Evolutionary conservation across 1,284 basidiomycete genomes (phyloP), one percentile per base, ranked within the genome.

Genomic region (Vanrija pseudolonga): DNA sequence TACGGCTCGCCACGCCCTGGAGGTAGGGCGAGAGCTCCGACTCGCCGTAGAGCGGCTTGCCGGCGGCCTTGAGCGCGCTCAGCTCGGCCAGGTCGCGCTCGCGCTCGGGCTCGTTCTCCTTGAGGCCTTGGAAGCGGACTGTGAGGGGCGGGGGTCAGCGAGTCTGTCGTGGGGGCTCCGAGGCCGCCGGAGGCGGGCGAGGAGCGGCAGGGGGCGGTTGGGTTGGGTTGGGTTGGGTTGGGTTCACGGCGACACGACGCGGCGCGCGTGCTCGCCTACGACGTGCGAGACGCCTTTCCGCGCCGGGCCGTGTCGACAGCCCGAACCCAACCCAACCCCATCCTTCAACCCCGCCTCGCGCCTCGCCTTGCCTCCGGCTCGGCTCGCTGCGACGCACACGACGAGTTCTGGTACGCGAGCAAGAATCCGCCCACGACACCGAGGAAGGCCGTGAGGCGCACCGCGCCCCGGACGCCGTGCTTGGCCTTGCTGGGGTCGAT

Each of bases 41-140:
- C 74, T 86, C 82, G 61, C 92, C 92, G 71, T 93, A 90, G 45
- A 96, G 73, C 15, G 91, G 84, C 72, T 90, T 85, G 51, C 91
- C 91, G 32, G 26, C 26, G 60, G 85, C 82, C 59, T 77, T 77
- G 38, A 82, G 83, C 59, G 86, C 84, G 41, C 82, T 83, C 46
- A 96, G 78, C 74, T 96, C 93, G 22, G 80, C 79, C 48, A 85
- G 71, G 73, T 96, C 93, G 74, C 79, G 81, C 56, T 83, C 82
- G 64, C 87, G 82, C 73, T 97, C 93, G 19, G 82, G 79, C 62
- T 83, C 84, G 80, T 99, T 99, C 80, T 98, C 95, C 20, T 82
- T 80, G 88, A 90, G 94, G 48, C 95, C 95, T 90, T 90, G 94
- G 82, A 98, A 95, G 43, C 95, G 92, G 77, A 87, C 93, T 92